A percentile compares a stretch with the other conserved stretches of the same genome.
phyloP scores from a whole-genome alignment of 192 early-diverging fungal genomes.

The Coemansia furcata region DNA sequence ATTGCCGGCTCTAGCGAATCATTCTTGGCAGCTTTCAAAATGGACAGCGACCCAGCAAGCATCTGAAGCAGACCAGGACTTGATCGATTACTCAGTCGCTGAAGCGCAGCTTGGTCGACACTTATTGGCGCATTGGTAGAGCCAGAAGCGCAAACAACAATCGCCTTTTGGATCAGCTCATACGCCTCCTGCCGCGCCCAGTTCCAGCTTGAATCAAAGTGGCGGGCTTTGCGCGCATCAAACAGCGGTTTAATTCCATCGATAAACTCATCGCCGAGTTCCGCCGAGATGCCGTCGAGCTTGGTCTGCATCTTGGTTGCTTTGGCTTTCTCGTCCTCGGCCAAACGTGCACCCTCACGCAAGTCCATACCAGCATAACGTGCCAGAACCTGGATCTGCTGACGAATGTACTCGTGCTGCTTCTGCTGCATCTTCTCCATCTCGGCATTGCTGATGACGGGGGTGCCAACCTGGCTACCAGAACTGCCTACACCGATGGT shows the following conservation, averaged over 20 bases:
- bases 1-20: conserved; percentile 56
- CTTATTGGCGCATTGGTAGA: conserved; percentile 61
- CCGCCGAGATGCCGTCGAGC: conserved; percentile 72
- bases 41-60: conserved; percentile 62
- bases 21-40: conserved; percentile 62
- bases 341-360: conserved; percentile 63
- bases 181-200: conserved; percentile 67
- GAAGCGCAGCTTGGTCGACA: conserved; percentile 54
- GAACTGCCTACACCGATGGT: conserved; percentile 60
- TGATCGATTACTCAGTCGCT: conserved; percentile 75
- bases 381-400: conserved; percentile 81
- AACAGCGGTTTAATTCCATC: conserved; percentile 80
- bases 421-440: conserved; percentile 75
- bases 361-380: conserved; percentile 76
- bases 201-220: conserved; percentile 94
- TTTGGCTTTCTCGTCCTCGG: conserved; percentile 59
- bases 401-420: conserved; percentile 66
- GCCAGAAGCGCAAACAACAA: conserved; percentile 55
- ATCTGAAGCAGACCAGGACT: conserved; percentile 68
- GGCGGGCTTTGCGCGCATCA: conserved; percentile 76
- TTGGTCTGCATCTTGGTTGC: conserved; percentile 64
- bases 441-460: conserved; percentile 84
- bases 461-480: conserved; percentile 17
- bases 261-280: conserved; percentile 76
- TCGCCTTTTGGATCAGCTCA: conserved; percentile 69